phyloP scores from a whole-genome alignment of 1,139 yeast genomes.

The Meyerozyma smithsonii region DNA sequence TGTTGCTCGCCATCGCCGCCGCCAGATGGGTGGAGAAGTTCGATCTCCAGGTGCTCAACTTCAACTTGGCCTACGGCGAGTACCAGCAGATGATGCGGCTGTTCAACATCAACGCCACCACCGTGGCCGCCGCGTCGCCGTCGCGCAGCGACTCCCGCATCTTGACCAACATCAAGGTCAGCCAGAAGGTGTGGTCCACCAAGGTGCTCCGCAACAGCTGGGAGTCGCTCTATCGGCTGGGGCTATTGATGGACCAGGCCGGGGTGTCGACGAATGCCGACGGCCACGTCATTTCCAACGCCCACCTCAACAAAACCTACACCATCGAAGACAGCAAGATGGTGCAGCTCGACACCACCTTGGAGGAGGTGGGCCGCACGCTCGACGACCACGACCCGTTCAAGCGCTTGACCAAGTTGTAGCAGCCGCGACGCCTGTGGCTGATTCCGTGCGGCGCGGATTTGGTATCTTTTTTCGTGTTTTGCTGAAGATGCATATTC shows the following conservation, averaged over 20 bases:
- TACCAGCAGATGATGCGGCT: conserved; percentile 53
- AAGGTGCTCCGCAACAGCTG: conserved; percentile 49
- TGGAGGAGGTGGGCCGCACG: conserved; percentile 37
- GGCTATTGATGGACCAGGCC: conserved; percentile 30
- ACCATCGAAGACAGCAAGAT: conserved; percentile 41
- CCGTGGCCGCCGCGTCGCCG: conserved; percentile 21
- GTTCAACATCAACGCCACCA: conserved; percentile 35
- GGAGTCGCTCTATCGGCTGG: conserved; percentile 42
- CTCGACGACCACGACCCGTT: conserved; percentile 27
- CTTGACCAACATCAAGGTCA: conserved; percentile 31
- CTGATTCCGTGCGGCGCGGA: background rate
- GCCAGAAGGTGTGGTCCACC: conserved; percentile 46
- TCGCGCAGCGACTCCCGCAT: conserved; percentile 30
- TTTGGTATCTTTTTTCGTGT: no score
- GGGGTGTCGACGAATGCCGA: conserved; percentile 29
- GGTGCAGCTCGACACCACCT: conserved; percentile 44
- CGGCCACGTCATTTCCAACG: conserved; percentile 28
- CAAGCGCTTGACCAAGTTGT: conserved; percentile 29
- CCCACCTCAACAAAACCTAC: conserved; percentile 25
- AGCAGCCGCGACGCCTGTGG: conserved; percentile 4
- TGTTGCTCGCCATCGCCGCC: conserved; percentile 64
- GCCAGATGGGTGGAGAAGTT: conserved; percentile 65
- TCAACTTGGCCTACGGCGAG: conserved; percentile 75
- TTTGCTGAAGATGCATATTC: no score
- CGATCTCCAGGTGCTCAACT: conserved; percentile 55